Conservation (phyloP, 257 asterid species). For the Solanum tarijense region DNA sequence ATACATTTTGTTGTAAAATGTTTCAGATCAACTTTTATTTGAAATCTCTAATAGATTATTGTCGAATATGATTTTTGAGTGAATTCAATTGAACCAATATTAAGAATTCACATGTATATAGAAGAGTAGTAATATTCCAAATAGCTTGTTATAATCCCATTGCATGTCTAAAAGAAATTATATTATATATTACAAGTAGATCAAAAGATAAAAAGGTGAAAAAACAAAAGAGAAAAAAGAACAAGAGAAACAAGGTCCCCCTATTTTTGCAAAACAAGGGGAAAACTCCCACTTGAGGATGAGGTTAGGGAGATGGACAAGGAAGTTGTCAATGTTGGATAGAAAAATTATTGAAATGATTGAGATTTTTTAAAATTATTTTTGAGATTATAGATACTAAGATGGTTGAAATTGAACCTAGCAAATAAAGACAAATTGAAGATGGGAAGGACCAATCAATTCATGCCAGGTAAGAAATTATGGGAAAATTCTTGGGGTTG, state of each 20-base stretch:
- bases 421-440: constrained; percentile 30
- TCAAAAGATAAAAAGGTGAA: background rate
- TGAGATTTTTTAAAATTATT: background rate
- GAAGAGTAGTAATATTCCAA: background rate
- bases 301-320: background rate
- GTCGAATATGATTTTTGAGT: accelerated
- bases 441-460: constrained; percentile 51
- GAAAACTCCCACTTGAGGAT: background rate
- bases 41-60: background rate
- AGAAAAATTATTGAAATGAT: background rate
- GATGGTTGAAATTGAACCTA: constrained; percentile 18
- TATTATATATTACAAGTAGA: background rate
- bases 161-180: background rate
- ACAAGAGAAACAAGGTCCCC: background rate
- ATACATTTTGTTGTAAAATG: background rate
- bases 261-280: constrained; percentile 1
- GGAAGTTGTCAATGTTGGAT: background rate
- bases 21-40: accelerated
- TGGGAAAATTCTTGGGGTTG: constrained; percentile 25
- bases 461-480: constrained; percentile 47
- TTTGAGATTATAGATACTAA: constrained; percentile 1
- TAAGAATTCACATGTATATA: background rate
- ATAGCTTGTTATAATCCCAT: background rate
- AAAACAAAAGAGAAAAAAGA: background rate
- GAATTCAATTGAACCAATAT: background rate